phyloP scores from a whole-genome alignment of 2,329 filamentous ascomycete genomes.

The Alternaria triticimaculans region DNA sequence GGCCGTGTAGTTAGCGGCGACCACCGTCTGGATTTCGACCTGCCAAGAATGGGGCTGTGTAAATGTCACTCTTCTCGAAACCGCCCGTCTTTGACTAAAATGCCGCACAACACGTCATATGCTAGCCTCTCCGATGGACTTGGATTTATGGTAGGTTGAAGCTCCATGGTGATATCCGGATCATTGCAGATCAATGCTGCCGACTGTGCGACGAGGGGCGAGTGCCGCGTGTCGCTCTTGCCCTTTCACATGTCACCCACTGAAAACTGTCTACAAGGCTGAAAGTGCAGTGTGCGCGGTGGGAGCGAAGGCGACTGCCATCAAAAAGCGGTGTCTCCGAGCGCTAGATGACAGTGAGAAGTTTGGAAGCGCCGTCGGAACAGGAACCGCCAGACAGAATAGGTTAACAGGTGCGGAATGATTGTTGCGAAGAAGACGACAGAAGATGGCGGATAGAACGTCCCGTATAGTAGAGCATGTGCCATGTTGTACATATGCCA shows the following conservation, averaged over 20 bases:
- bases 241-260: not conserved
- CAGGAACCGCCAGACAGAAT: not conserved
- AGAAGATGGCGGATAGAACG: not conserved
- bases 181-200: not conserved
- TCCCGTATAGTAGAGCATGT: not conserved
- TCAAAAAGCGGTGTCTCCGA: not conserved
- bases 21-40: constrained; percentile 7
- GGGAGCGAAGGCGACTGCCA: not conserved
- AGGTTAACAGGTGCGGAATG: not conserved
- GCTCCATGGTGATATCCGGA: not conserved
- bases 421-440: not conserved
- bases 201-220: not conserved
- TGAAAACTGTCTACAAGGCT: not conserved
- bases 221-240: constrained; percentile 1
- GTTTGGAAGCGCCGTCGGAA: not conserved
- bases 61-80: constrained; percentile 4
- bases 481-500: not conserved
- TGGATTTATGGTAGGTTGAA: not conserved
- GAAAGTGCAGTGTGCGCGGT: not conserved
- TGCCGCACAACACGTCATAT: constrained; percentile 19
- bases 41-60: constrained; percentile 29
- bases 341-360: not conserved
- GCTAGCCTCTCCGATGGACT: not conserved
- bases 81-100: constrained; percentile 8
- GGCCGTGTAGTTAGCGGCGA: constrained; percentile 17